A percentile compares a stretch with the other conserved stretches of the same genome.
phyloP scores from a whole-genome alignment of 495 filamentous ascomycete genomes.

The Cercophora scortea region DNA sequence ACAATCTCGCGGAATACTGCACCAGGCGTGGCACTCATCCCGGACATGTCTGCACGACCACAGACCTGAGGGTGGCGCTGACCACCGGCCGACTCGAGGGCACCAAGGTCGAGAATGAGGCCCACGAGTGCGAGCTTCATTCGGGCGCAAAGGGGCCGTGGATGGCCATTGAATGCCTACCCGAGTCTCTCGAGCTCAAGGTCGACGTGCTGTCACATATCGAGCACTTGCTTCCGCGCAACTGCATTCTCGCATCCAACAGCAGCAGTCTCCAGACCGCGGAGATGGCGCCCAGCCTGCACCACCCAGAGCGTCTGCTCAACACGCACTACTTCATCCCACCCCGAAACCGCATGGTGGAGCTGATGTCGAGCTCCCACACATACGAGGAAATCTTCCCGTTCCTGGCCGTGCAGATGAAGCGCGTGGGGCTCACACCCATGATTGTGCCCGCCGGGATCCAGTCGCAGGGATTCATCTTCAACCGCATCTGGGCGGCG shows the following conservation, averaged over 20 bases:
- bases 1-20: conserved; percentile 26
- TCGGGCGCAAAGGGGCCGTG: conserved; percentile 25
- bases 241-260: conserved; percentile 48
- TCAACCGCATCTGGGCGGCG: conserved; percentile 54
- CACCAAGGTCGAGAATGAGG: conserved; percentile 2
- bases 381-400: conserved; percentile 38
- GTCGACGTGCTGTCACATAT: conserved; percentile 39
- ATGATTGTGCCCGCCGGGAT: conserved; percentile 24
- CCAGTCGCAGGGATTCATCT: conserved; percentile 49
- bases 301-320: conserved; percentile 28
- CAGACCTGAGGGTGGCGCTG: conserved; percentile 20
- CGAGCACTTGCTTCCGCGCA: conserved; percentile 29
- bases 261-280: conserved; percentile 40
- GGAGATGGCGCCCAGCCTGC: conserved; percentile 37
- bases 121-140: conserved; percentile 18
- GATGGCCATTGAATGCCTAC: conserved; percentile 52
- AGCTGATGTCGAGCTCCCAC: conserved; percentile 48
- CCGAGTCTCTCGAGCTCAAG: conserved; percentile 47
- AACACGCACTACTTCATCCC: conserved; percentile 55
- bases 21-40: conserved; percentile 16
- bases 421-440: conserved; percentile 36
- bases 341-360: conserved; percentile 41
- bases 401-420: conserved; percentile 33
- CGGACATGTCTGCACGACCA: conserved; percentile 24
- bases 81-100: conserved; percentile 10